Base-by-base conservation (phyloP, 2,329 filamentous ascomycete genomes). In the Alternaria sp. region DNA sequence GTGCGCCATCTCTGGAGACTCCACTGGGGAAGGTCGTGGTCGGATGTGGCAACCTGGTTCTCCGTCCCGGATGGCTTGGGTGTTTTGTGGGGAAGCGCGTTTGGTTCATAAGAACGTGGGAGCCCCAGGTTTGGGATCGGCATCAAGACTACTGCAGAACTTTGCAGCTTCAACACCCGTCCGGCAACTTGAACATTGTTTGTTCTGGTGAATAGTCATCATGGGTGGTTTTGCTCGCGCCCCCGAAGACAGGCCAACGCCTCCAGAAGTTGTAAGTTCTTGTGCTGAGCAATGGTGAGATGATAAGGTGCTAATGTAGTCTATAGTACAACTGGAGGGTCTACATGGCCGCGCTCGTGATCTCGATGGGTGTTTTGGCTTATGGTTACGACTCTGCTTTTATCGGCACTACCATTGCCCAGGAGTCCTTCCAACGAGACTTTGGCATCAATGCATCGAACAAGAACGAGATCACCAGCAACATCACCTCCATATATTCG, bases 161-260 rank as follows among this genome's bases (percentile, higher is more conserved):
- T 53, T 19, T 43, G 49, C 62, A 61, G 40, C 54, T 40, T 58
- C 25, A 45, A 60, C 17, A 49, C 4, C 47, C 25, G 19, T 52
- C 28, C 49, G 7, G 49, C 25, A 52, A 12, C 19, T 25, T 52
- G 49, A 36, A 7, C 49, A n/a, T 52, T 21, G 19, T 52, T 40
- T 52, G 28, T 52, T 30, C 13, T 23, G 10, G 30, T 52, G 21
- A 3, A 52, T 25, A 17, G 57, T 60, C 63, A 73, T 44, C 40
- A 80, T 78, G 74, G 77, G 73, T 47, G 79, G 77, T 43, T 81
- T 82, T 76, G 55, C 84, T 67, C 81, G 82, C 54, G 84, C 84
- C 40, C 82, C 84, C 40, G 85, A 87, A 71, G 85, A 87, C 73
- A 80, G 85, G 67, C 85, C 85, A 25, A 87, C 85, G 65, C 86